Evolutionary conservation across 2,329 filamentous ascomycete species (phyloP).

Genomic region (Falciphora oryzae): DNA sequence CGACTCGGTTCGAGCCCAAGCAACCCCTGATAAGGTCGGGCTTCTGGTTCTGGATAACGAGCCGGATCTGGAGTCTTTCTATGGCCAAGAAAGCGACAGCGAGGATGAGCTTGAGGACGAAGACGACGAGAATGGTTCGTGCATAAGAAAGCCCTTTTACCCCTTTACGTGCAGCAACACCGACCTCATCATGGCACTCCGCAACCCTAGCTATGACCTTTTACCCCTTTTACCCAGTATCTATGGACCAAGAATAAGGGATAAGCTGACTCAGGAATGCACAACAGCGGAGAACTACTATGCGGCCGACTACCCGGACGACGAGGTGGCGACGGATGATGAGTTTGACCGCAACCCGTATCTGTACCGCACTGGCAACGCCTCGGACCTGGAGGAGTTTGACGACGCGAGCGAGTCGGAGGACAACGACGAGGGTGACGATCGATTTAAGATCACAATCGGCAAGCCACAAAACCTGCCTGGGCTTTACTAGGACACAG

Average conservation of each 20-base stretch:
- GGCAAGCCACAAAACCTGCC: conserved; percentile 14
- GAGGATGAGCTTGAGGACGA: conserved; percentile 56
- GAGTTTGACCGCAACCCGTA: conserved; percentile 54
- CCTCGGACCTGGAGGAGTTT: conserved; percentile 51
- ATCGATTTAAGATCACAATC: conserved; percentile 19
- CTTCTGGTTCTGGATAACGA: conserved; percentile 52
- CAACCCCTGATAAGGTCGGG: conserved; percentile 45
- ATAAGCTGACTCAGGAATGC: not conserved
- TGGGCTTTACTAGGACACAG: not conserved
- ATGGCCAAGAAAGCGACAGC: conserved; percentile 54
- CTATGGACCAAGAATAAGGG: not conserved
- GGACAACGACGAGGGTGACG: conserved; percentile 29
- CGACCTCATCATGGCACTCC: too few relatives aligned
- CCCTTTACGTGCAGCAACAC: too few relatives aligned
- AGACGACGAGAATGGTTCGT: conserved; percentile 57
- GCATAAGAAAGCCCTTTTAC: conserved; percentile 18
- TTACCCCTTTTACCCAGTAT: not conserved
- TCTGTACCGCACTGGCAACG: conserved; percentile 45
- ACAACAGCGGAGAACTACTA: conserved; percentile 69
- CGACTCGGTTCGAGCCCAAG: conserved; percentile 24
- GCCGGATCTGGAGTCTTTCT: conserved; percentile 56
- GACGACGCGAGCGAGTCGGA: conserved; percentile 39
- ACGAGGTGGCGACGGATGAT: conserved; percentile 69
- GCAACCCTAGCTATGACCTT: too few relatives aligned
- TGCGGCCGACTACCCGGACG: conserved; percentile 73